Conservation (phyloP, 176 grass and related monocot species). For the Poa annua region DNA sequence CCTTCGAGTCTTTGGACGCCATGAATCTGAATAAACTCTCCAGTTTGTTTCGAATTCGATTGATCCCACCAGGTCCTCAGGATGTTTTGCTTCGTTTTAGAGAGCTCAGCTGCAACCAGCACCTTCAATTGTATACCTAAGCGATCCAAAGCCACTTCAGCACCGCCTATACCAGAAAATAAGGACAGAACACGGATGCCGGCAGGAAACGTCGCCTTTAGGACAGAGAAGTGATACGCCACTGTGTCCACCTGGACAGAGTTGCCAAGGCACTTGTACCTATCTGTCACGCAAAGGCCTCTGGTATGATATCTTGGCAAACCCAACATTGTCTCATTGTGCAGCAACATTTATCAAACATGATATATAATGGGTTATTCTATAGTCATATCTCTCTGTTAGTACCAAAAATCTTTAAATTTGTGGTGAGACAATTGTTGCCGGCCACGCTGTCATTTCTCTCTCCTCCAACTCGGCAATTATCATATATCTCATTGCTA, state of each 20-base stretch:
- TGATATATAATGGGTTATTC: too few relatives aligned
- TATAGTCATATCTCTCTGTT: too few relatives aligned
- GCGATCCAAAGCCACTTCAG: constrained; percentile 55
- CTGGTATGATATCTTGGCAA: constrained; percentile 49
- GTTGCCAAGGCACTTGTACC: constrained; percentile 53
- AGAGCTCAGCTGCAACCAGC: constrained; percentile 43
- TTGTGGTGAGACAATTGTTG: too few relatives aligned
- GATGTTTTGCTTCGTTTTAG: background rate
- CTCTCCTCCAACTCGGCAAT: too few relatives aligned
- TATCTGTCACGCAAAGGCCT: constrained; percentile 43
- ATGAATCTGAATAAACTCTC: constrained; percentile 36
- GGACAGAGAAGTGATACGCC: constrained; percentile 41
- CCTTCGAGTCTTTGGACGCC: background rate
- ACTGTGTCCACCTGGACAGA: constrained; percentile 60
- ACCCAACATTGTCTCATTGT: constrained; percentile 42
- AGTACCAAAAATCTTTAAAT: too few relatives aligned
- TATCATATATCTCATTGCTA: too few relatives aligned
- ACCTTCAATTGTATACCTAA: constrained; percentile 51
- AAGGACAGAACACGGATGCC: constrained; percentile 50
- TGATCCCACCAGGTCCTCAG: constrained; percentile 56
- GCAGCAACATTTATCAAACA: constrained; percentile 54
- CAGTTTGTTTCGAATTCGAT: constrained; percentile 47
- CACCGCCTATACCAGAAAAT: constrained; percentile 62
- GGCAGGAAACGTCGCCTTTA: constrained; percentile 45
- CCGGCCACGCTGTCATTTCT: too few relatives aligned